phyloP scores from a whole-genome alignment of 2,329 filamentous ascomycete species.

The Diplodia scrobiculata region DNA sequence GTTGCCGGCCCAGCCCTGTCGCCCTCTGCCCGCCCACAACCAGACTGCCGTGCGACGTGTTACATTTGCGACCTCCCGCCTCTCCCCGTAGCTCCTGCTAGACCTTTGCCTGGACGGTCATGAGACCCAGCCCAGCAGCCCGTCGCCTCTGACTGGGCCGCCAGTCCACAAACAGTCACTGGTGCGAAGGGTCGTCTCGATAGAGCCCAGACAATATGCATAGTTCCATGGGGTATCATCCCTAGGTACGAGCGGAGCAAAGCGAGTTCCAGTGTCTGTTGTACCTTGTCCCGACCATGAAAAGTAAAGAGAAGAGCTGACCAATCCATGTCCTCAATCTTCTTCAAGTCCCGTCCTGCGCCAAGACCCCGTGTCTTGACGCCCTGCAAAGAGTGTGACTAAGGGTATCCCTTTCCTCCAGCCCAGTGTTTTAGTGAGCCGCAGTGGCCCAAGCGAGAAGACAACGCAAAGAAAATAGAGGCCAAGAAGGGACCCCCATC shows the following conservation, averaged over 20 bases:
- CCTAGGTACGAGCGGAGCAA: constrained; percentile 27
- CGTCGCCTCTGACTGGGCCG: constrained; percentile 6
- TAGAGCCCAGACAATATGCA: constrained; percentile 24
- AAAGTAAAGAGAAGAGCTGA: constrained; percentile 24
- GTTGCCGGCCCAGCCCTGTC: constrained; percentile 17
- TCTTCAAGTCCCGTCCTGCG: constrained; percentile 22
- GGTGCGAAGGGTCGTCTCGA: constrained; percentile 7
- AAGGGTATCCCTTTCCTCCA: constrained; percentile 28
- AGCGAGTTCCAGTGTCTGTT: constrained; percentile 28
- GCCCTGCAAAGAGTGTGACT: constrained; percentile 29
- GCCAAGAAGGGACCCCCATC: not conserved
- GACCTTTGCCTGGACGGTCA: constrained; percentile 21
- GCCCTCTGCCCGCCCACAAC: constrained; percentile 2
- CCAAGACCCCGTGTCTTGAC: constrained; percentile 19
- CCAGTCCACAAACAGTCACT: not conserved
- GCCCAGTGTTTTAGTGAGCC: constrained; percentile 21
- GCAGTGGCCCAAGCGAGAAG: constrained; percentile 4
- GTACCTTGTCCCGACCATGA: constrained; percentile 20
- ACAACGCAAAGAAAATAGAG: constrained; percentile 21
- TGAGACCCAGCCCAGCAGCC: constrained; percentile 15
- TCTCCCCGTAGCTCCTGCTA: constrained; percentile 18
- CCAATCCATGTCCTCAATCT: constrained; percentile 27
- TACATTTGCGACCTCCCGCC: constrained; percentile 26
- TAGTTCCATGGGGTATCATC: constrained; percentile 28
- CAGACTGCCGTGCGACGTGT: constrained; percentile 26